Base-by-base conservation (phyloP, 148 eudicot genomes). In the Diospyros kaki region DNA sequence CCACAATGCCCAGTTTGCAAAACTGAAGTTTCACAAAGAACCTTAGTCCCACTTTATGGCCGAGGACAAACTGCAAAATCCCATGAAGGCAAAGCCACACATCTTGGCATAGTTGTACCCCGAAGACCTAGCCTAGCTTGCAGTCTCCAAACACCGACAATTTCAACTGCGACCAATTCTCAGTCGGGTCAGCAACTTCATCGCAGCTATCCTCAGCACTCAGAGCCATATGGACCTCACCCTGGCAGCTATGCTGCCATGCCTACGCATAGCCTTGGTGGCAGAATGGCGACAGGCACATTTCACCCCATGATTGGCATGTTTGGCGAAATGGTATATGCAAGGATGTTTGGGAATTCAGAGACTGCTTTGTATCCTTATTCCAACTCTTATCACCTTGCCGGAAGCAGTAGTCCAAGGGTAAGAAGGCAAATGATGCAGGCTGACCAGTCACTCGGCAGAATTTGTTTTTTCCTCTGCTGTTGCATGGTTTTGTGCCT, bases 1-100 rank as follows among this genome's bases (percentile, higher is more conserved):
- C 88, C 93, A 3, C 83, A 90, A 51, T 94, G 98, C 81, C 98
- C 98, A 6, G 92, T 94, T 4, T 94, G 98, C 87, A 94, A 94
- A 83, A 78, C 89, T 5, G 83, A 81, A 50, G 83, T 91, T 40
- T 79, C 93, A 3, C 79, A 79, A 39, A 80, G 76, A 64, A 84
- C 87, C 39, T 66, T 94, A 71, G 77, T 94, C 65, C 98, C 98
- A 7, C 91, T 94, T 58, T 94, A 88, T 61, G 95, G 89, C 46
- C 89, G 91, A 2, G 90, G 88, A 40, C 79, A 76, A 64, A 66
- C 84, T 10, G 12, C 76, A 5, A 81, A 85, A 69, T 44, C 80
- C 2, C 77, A 86, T 0, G 77, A 88, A 58, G 60, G 69, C 15
- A 80, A 71, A 60, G 55, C 53, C 4, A 63, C 79, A 50, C 58